Conservation (phyloP, 2,329 filamentous ascomycete genomes). For the Pseudogymnoascus sp. region DNA sequence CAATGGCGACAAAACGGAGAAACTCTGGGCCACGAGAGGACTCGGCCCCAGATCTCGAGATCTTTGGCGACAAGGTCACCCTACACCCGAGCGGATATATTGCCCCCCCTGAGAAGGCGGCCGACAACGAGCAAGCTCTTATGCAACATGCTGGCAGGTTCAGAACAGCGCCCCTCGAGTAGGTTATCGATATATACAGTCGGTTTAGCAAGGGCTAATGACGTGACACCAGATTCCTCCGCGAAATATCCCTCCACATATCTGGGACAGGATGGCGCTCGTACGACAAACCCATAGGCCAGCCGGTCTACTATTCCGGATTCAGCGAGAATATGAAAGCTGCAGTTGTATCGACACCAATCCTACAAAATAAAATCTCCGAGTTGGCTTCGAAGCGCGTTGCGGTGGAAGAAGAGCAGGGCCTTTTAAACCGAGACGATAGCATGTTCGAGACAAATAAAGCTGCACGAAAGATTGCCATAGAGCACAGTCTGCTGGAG, state of each 20-base stretch:
- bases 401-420: constrained; percentile 68
- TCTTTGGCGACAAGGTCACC: constrained; percentile 66
- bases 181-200: constrained; percentile 20
- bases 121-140: constrained; percentile 59
- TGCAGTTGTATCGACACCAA: constrained; percentile 65
- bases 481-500: constrained; percentile 68
- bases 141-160: constrained; percentile 85
- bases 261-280: constrained; percentile 92
- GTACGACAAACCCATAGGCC: constrained; percentile 84
- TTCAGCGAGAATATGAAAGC: constrained; percentile 87
- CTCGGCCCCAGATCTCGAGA: constrained; percentile 69
- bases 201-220: not conserved
- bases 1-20: constrained; percentile 34
- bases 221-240: constrained; percentile 62
- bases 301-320: constrained; percentile 86
- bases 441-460: constrained; percentile 47
- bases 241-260: constrained; percentile 88
- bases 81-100: constrained; percentile 67
- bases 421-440: constrained; percentile 52
- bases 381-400: constrained; percentile 71
- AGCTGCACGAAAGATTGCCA: constrained; percentile 50
- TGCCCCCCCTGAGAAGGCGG: constrained; percentile 37
- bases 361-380: constrained; percentile 66
- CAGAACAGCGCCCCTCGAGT: constrained; percentile 59
- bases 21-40: constrained; percentile 28